phyloP scores from a whole-genome alignment of 2,329 filamentous ascomycete genomes.

The Botrytis aclada region DNA sequence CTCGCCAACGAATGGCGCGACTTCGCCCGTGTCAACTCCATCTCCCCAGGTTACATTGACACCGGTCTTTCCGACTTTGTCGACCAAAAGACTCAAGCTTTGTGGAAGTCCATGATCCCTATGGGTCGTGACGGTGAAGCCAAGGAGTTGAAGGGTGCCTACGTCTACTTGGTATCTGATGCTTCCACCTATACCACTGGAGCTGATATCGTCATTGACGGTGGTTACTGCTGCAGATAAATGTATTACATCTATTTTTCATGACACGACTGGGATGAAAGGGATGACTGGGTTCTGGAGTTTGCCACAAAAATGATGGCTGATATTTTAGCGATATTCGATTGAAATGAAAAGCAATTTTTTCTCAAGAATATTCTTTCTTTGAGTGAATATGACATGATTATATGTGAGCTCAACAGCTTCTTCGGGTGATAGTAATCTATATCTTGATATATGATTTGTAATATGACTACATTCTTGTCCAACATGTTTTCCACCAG shows the following conservation, averaged over 20 bases:
- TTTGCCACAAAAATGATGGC: conserved; percentile 9
- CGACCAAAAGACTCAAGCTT: conserved; percentile 52
- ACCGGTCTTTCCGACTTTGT: conserved; percentile 63
- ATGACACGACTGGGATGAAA: conserved; percentile 6
- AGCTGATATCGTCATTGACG: conserved; percentile 49
- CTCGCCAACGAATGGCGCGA: conserved; percentile 68
- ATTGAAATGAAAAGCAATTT: conserved; percentile 1
- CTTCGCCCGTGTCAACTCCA: conserved; percentile 65
- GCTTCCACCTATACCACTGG: conserved; percentile 49
- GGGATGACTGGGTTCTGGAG: neutral
- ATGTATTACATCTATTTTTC: conserved; percentile 9
- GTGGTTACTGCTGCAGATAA: conserved; percentile 41
- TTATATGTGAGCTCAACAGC: neutral
- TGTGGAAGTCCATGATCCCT: conserved; percentile 60
- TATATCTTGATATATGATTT: neutral
- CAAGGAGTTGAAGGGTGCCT: conserved; percentile 60
- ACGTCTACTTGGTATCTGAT: conserved; percentile 48
- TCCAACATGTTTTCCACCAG: neutral
- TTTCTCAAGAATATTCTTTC: neutral
- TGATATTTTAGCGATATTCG: neutral
- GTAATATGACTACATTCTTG: too few species aligned
- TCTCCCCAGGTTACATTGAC: conserved; percentile 67
- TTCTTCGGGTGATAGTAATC: too few species aligned
- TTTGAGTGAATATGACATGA: neutral
- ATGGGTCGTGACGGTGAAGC: conserved; percentile 58